Base-by-base conservation (phyloP, 2,329 filamentous ascomycete species). In the Exophiala sp. region DNA sequence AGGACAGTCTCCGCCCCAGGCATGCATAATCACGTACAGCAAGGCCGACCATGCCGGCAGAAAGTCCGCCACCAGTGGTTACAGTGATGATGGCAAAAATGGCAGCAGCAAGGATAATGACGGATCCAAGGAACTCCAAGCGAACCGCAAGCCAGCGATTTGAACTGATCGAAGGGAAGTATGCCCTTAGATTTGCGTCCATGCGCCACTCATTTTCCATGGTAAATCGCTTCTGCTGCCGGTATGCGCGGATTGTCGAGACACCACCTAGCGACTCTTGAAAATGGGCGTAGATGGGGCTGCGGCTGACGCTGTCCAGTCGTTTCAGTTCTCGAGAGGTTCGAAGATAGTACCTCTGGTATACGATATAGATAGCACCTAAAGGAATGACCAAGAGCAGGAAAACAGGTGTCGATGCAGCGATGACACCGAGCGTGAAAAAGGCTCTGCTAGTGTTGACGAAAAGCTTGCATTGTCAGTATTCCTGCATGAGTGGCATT, bases 211-310 rank as follows among this genome's bases (percentile, higher is more conserved):
- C 91, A 65, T 97, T 99, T 71, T 99, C 95, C 54, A 88, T 77
- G 58, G 89, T 83, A 71, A 99, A 99, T 53, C 94, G 82, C 60
- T 84, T 78, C 71, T 95, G 85, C 70, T 99, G 92, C 58, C 87
- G 82, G 75, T 95, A 99, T 34, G 94, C 95, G 62, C 95, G 88
- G 66, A 99, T 97, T 9, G 94, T 99, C 56, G 89, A 89, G 67
- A 96, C 87, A 40, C 94, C 94, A 58, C 90, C 92, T 8, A 99
- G 82, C 1, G 91, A 95, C 73, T 99, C 95, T 69, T 99, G 94
- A 75, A 99, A 99, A 71, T 99, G 95, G 5, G 94, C 94, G 70
- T 91, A 99, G 65, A 99, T 95, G 21, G 95, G 95, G 70, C 91
- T 96, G 65, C 91, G 86, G 69, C 88, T 96, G 63, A 97, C 87